Evolutionary conservation across 208 protist genomes (phyloP), one percentile per base, ranked within the genome.

Genomic region (Acanthamoeba lenticulata): DNA sequence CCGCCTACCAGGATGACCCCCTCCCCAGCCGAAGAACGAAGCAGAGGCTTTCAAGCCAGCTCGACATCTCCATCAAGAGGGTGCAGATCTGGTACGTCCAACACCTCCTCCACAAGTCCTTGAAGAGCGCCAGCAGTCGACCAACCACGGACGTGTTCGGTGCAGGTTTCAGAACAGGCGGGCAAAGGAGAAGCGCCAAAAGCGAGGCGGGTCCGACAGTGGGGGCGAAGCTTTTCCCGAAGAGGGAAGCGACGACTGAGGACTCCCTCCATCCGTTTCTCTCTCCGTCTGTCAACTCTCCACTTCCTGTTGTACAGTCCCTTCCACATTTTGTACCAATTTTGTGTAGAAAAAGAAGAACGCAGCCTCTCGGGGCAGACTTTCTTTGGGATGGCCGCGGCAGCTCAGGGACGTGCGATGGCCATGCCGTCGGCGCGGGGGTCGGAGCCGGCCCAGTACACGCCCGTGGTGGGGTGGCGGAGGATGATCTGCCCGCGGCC

Each of bases 401-500:
- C 9, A 52, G 55, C 45, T 90, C 83, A 90, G n/a, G 49, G 32
- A 27, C 83, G 83, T 3, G 83, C 83, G 49, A 92, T 92, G 40
- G 88, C 94, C 85, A 95, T 38, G 36, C 96, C 96, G 81, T 97
- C 96, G 67, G 89, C 94, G 21, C 96, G 95, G 3, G 72, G 81
- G 79, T 97, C 96, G 40, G 85, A 95, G 21, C 96, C 96, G 45
- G 93, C 95, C 32, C 42, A 94, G 1, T 96, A 67, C n/a, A 97
- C 21, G 2, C 62, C 67, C 29, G 32, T 42, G 11, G 17, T 49
- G n/a, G 36, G 47, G 11, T 79, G 32, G 5, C 74, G 65, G 24
- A 67, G 42, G 38, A 97, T 97, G 34, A 97, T 93, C 92, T 97
- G 96, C n/a, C 95, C 96, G 32, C 95, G 77, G 24, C 96, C 96